A percentile compares a stretch with the other conserved stretches of the same genome.
phyloP scores from a whole-genome alignment of 495 filamentous ascomycete species.

The Aspergillus nanangensis region DNA sequence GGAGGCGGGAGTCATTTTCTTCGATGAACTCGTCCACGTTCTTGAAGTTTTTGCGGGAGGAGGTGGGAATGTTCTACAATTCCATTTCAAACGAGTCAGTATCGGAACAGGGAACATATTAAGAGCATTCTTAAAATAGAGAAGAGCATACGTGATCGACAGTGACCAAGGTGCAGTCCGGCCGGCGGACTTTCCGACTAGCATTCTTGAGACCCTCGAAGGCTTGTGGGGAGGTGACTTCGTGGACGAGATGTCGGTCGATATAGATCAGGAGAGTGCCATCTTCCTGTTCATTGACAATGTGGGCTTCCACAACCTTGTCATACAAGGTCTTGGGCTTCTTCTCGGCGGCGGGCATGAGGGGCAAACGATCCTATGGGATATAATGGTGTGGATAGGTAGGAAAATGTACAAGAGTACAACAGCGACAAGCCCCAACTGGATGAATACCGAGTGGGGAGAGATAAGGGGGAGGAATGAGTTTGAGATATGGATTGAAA shows the following conservation, averaged over 20 bases:
- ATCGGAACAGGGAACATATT: neutral
- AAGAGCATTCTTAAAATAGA: neutral
- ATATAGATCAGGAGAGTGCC: conserved; percentile 93
- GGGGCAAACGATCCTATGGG: conserved; percentile 32
- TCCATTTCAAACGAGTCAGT: conserved; percentile 15
- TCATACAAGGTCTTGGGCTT: conserved; percentile 90
- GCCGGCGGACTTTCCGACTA: conserved; percentile 78
- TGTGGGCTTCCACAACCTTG: conserved; percentile 91
- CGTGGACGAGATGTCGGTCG: conserved; percentile 92
- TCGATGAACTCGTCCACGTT: conserved; percentile 82
- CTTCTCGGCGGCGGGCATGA: conserved; percentile 76
- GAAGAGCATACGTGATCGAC: conserved; percentile 80
- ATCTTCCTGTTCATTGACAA: conserved; percentile 90
- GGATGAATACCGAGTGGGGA: neutral
- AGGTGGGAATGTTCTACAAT: conserved; percentile 91
- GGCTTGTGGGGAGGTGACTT: conserved; percentile 98
- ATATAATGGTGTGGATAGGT: conserved; percentile 2
- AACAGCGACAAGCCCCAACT: conserved; percentile 1
- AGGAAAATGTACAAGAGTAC: conserved; percentile 2
- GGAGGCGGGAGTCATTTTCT: conserved; percentile 86
- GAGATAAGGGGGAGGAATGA: neutral
- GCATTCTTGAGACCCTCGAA: conserved; percentile 93
- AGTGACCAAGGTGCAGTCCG: conserved; percentile 94
- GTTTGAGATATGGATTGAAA: conserved; percentile 8
- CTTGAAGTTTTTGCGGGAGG: conserved; percentile 84